Conservation (phyloP, 768 basidiomycete genomes). For the Mycena latifolia region DNA sequence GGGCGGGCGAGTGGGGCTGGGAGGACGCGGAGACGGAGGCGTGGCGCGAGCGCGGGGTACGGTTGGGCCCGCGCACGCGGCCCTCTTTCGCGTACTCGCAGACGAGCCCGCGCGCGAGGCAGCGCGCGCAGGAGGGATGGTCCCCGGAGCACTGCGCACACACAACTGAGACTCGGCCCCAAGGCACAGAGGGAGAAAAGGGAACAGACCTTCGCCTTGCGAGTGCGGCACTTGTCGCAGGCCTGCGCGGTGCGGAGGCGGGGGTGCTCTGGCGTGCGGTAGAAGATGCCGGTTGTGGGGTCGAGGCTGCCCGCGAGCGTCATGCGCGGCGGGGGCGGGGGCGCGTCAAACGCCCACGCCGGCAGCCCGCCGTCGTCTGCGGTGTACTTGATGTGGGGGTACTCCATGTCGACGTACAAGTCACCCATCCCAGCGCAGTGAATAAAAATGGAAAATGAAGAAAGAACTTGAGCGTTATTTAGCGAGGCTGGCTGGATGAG, state of each 20-base stretch:
- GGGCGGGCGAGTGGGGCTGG: conserved; percentile 19
- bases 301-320: conserved; percentile 73
- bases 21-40: not conserved
- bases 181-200: conserved; percentile 1
- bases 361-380: no score
- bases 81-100: conserved; percentile 81
- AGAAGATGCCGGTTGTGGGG: conserved; percentile 74
- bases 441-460: no score
- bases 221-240: conserved; percentile 78
- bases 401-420: no score
- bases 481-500: not conserved
- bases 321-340: conserved; percentile 27
- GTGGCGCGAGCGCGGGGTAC: not conserved
- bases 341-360: not conserved
- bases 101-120: conserved; percentile 64
- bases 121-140: conserved; percentile 77
- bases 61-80: conserved; percentile 64
- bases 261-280: conserved; percentile 72
- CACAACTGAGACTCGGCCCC: no score
- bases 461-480: no score
- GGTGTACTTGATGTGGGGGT: no score
- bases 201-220: conserved; percentile 76
- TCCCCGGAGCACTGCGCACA: conserved; percentile 77
- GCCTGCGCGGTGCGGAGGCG: conserved; percentile 79
- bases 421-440: no score